Evolutionary conservation across 2,329 filamentous ascomycete genomes (phyloP).

Genomic region (Fusarium devonianum): DNA sequence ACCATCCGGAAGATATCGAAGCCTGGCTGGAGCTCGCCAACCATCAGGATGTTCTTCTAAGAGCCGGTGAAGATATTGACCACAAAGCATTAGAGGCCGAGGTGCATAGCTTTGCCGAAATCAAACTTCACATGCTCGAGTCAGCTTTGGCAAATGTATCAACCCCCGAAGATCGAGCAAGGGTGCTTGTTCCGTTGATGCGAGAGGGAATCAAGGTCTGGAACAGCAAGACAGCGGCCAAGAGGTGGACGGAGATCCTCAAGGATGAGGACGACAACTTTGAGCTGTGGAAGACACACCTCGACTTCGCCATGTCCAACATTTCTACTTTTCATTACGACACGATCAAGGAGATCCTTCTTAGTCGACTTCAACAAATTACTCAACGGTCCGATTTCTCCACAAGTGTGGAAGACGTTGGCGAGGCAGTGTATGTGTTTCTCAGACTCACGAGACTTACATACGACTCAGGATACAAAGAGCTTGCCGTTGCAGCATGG

Average conservation of each 20-base stretch:
- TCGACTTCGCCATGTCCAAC: constrained; percentile 76
- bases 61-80: constrained; percentile 53
- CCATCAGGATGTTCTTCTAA: constrained; percentile 76
- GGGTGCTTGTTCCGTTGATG: constrained; percentile 73
- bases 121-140: constrained; percentile 82
- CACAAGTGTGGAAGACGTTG: constrained; percentile 11
- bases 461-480: constrained; percentile 77
- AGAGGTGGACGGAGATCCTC: constrained; percentile 68
- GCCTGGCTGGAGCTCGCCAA: constrained; percentile 81
- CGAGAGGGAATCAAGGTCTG: constrained; percentile 77
- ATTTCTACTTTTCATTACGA: constrained; percentile 74
- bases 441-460: constrained; percentile 77
- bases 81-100: constrained; percentile 65
- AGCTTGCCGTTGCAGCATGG: constrained; percentile 81
- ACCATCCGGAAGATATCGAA: constrained; percentile 70
- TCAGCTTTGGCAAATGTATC: constrained; percentile 71
- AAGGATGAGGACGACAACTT: constrained; percentile 49
- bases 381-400: constrained; percentile 15
- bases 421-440: constrained; percentile 69
- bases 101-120: constrained; percentile 73
- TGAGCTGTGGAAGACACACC: constrained; percentile 74
- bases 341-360: constrained; percentile 64
- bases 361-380: constrained; percentile 55
- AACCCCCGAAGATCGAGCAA: constrained; percentile 58
- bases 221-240: constrained; percentile 66